Percentiles rank a stretch among this genome's conserved stretches.
These are phyloP conservation scores for Monascus ruber DNA, from an alignment of 2,329 filamentous ascomycete genomes.

Conservation along the genomic window DNA sequence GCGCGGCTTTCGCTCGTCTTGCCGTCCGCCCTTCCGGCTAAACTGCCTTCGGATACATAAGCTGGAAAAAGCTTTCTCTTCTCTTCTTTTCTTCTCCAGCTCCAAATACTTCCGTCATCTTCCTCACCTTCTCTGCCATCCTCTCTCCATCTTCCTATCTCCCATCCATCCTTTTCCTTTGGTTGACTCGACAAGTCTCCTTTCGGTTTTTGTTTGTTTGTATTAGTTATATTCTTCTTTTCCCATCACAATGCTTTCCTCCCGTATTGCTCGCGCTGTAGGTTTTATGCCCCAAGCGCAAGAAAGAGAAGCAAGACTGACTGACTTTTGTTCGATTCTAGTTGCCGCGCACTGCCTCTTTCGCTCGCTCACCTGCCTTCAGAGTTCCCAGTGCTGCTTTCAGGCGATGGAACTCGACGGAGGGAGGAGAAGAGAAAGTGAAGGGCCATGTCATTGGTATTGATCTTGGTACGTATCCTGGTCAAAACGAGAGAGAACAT, in stretches of 20 bases:
- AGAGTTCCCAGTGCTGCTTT: conserved; percentile 64
- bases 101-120: conserved; percentile 6
- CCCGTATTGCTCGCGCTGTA: conserved; percentile 65
- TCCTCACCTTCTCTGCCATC: conserved; percentile 18
- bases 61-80: conserved; percentile 4
- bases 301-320: not conserved
- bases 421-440: conserved; percentile 63
- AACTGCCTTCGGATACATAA: not conserved
- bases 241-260: conserved; percentile 54
- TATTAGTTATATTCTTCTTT: conserved; percentile 22
- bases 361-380: conserved; percentile 56
- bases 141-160: conserved; percentile 8
- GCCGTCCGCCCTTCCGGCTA: not conserved
- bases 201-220: conserved; percentile 21
- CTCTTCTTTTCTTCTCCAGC: conserved; percentile 13
- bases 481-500: not conserved
- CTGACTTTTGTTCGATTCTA: conserved; percentile 24
- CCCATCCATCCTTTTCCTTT: conserved; percentile 13
- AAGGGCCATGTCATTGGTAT: conserved; percentile 96
- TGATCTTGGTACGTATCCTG: conserved; percentile 62
- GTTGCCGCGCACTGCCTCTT: conserved; percentile 67
- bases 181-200: conserved; percentile 19
- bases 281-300: conserved; percentile 27
- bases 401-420: conserved; percentile 42
- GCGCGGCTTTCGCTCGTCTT: not conserved